These are phyloP conservation scores for Phaeosphaeriaceae sp. DNA, from an alignment of 2,329 filamentous ascomycete species.

Conservation along the genomic window DNA sequence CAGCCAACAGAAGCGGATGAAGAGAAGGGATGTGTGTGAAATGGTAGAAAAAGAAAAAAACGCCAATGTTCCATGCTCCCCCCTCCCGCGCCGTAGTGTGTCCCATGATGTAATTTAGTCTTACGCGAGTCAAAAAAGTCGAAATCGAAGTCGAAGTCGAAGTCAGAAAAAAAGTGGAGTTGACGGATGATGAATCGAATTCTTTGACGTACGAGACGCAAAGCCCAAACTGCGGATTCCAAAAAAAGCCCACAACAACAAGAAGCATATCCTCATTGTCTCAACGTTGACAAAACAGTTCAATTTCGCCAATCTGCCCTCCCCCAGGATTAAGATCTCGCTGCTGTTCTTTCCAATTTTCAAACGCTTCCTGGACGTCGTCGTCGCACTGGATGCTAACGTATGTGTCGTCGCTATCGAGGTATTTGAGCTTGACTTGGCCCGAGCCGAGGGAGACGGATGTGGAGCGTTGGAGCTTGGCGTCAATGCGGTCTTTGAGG, in stretches of 20 bases:
- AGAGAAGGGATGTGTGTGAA: too few relatives aligned
- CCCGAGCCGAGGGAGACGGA: slow-evolving; percentile 82
- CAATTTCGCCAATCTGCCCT: slow-evolving; percentile 84
- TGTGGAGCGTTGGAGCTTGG: slow-evolving; percentile 87
- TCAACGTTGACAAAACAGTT: slow-evolving; percentile 56
- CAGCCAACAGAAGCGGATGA: too few relatives aligned
- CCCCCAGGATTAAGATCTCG: slow-evolving; percentile 63
- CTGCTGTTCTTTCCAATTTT: slow-evolving; percentile 86
- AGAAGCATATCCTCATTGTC: neutral
- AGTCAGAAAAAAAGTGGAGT: too few relatives aligned
- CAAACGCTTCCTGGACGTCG: slow-evolving; percentile 93
- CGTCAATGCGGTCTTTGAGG: slow-evolving; percentile 92
- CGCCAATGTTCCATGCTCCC: too few relatives aligned
- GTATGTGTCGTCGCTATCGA: slow-evolving; percentile 84
- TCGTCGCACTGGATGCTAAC: slow-evolving; percentile 95
- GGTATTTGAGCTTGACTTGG: slow-evolving; percentile 85
- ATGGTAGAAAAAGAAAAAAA: too few relatives aligned
- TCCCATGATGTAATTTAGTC: too few relatives aligned
- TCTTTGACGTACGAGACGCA: neutral
- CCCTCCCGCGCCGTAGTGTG: too few relatives aligned
- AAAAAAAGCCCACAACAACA: neutral
- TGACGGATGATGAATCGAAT: too few relatives aligned
- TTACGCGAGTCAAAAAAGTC: too few relatives aligned
- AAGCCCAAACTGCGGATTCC: too few relatives aligned
- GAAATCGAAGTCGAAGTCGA: too few relatives aligned